Conservation (phyloP, 2,329 filamentous ascomycete genomes). For the Colletotrichum scovillei region DNA sequence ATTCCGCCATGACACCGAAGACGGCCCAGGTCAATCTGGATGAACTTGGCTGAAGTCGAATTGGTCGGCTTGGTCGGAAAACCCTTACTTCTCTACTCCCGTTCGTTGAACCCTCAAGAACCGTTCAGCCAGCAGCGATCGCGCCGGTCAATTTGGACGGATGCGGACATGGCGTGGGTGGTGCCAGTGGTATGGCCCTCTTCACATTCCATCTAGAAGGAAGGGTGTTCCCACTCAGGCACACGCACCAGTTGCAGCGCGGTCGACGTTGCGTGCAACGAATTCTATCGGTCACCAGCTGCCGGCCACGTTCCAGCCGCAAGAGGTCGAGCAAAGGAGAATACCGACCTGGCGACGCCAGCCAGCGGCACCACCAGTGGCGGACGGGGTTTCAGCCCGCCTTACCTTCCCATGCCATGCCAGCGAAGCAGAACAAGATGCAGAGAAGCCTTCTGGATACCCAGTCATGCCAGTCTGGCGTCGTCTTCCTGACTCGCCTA, state of each 20-base stretch:
- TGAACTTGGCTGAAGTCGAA: background rate
- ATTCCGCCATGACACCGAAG: slow-evolving; percentile 11
- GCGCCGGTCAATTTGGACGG: background rate
- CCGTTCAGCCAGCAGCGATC: background rate
- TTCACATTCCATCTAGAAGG: background rate
- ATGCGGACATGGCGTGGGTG: slow-evolving; percentile 11
- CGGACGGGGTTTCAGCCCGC: background rate
- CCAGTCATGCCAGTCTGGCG: background rate
- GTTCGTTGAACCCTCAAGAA: background rate
- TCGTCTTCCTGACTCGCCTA: slow-evolving; percentile 7
- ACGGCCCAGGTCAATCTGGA: background rate
- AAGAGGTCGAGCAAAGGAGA: slow-evolving; percentile 11
- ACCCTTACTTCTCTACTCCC: background rate
- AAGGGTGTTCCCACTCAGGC: slow-evolving; percentile 15
- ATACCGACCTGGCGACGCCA: slow-evolving; percentile 14
- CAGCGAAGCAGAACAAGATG: slow-evolving; percentile 15
- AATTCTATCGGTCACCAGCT: slow-evolving; percentile 25
- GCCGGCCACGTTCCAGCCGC: slow-evolving; percentile 13
- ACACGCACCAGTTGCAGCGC: slow-evolving; percentile 13
- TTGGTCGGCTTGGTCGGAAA: background rate
- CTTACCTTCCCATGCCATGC: slow-evolving; percentile 16
- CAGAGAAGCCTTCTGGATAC: background rate
- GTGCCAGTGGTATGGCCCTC: background rate
- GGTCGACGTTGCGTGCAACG: slow-evolving; percentile 22
- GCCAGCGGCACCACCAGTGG: slow-evolving; percentile 8